Percentiles rank a stretch among this genome's conserved stretches.
These are phyloP conservation scores for Apiospora sp. DNA, from an alignment of 2,329 filamentous ascomycete species.

Conservation along the genomic window DNA sequence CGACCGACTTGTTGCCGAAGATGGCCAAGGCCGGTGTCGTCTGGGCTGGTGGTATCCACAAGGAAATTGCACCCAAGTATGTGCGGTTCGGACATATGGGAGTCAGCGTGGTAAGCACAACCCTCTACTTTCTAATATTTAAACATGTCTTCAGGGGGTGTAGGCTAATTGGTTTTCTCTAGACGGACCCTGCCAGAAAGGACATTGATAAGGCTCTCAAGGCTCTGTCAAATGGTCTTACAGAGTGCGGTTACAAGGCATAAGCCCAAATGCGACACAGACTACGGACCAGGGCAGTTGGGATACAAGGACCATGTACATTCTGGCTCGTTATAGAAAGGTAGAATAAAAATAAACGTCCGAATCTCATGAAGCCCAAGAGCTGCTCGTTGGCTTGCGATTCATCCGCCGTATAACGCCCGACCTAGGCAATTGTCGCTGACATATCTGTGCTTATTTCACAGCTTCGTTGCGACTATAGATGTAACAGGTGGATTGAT, in stretches of 20 bases:
- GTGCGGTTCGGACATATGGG: conserved; percentile 98
- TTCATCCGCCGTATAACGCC: too few relatives aligned
- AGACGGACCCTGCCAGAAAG: conserved; percentile 77
- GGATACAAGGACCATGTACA: background rate
- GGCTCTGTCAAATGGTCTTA: conserved; percentile 76
- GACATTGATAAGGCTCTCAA: conserved; percentile 87
- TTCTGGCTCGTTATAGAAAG: conserved; percentile 1
- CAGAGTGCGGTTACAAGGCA: conserved; percentile 73
- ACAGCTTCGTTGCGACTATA: too few relatives aligned
- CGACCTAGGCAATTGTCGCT: too few relatives aligned
- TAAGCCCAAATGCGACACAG: conserved; percentile 35
- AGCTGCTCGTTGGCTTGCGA: too few relatives aligned
- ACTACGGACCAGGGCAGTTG: background rate
- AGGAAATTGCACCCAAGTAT: conserved; percentile 92
- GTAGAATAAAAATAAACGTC: conserved; percentile 9
- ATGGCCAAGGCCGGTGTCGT: conserved; percentile 87
- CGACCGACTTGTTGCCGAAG: conserved; percentile 84
- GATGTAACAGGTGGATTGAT: too few relatives aligned
- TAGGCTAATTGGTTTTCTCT: conserved; percentile 30
- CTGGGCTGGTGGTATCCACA: conserved; percentile 95
- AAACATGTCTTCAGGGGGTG: background rate
- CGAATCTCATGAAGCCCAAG: too few relatives aligned
- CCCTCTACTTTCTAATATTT: background rate
- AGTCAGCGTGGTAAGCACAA: conserved; percentile 75
- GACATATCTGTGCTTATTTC: too few relatives aligned